Base-by-base conservation (phyloP, 2,329 filamentous ascomycete species). In the Davidsoniella australis region DNA sequence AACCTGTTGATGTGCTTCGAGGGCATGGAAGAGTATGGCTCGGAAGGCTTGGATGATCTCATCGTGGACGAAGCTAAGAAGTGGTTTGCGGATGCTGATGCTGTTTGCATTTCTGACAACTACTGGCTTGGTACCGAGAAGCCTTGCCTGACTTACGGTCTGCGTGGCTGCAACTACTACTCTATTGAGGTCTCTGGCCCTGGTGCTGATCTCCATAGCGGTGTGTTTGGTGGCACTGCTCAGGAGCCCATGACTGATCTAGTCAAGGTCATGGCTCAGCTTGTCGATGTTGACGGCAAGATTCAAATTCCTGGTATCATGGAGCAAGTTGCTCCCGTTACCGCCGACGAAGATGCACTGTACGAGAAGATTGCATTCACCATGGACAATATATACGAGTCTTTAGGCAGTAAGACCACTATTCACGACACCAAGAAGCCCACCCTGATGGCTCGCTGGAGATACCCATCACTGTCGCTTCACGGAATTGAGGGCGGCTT, bases 81-180 rank as follows among this genome's bases (percentile, higher is more conserved):
- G 59, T 96, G 81, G 72, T 98, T 98, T 70, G 86, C 86, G 60
- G 89, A 95, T 59, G 80, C 87, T 36, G 91, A 98, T 57, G 91
- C 88, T 5, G 86, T 96, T 53, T 98, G 91, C 69, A 98, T 98
- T 63, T 94, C 86, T 44, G 91, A 98, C 67, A 98, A 98, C 75
- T 98, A 98, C 78, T 98, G 91, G 91, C 80, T 98, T 39, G 91
- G 91, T 52, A 96, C 91, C 5, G 87, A 96, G 74, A 95, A 95
- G 75, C 91, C 91, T 10, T 98, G 91, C 66, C 69, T 98, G 61
- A 98, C 91, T 8, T 98, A 98, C 64, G 91, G 91, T 58, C 82
- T 98, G 55, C 84, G 91, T 57, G 91, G 91, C 48, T 93, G 85
- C 78, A 96, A 93, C 71, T 98, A 98, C 75, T 98, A 96, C 72